Base-by-base conservation (phyloP, 2,329 filamentous ascomycete genomes). In the Diplocarpon mali region DNA sequence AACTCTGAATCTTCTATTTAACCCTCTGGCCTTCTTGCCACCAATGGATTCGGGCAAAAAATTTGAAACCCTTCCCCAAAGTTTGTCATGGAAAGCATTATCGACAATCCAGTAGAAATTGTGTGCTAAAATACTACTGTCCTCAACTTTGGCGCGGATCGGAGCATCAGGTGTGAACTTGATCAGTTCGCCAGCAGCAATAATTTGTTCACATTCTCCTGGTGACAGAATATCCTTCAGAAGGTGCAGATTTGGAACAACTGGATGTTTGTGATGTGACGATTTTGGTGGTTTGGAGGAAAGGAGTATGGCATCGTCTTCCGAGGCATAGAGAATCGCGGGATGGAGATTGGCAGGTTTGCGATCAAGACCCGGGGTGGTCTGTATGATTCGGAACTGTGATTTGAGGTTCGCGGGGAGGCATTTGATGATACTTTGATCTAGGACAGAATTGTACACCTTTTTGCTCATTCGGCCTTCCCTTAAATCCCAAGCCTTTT, bases 61-160 rank as follows among this genome's bases (percentile, higher is more conserved):
- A 0, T 69, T 64, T 2, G 69, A 64, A 2, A 85, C 72, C 12
- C 80, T 71, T 0, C 65, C 61, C 80, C 80, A 85, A 1, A 85
- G 67, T 12, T 65, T 69, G 45, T 80, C 71, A 54, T 79, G 74
- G 59, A 84, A 83, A 0, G 69, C 66, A 16, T 68, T 66, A 52
- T 85, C 80, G 11, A 78, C 69, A 8, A 85, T 68, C 80, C 80
- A 85, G 65, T 84, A 84, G 53, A 85, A 83, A 60, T 84, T 85
- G 64, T 85, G 80, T 0, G 80, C 80, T 1, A 84, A 62, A 38
- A 84, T 71, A 55, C 77, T 82, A 17, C 70, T 69, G 42, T 82
- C 77, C 35, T 59, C 57, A 13, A 75, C 76, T 45, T 79, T 76
- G n/a, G 77, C 75, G 2, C 77, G 73, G 27, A 84, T 65, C 0